These are phyloP conservation scores for Fusarium xyrophilum DNA, from an alignment of 2,329 filamentous ascomycete species.

Conservation along the genomic window DNA sequence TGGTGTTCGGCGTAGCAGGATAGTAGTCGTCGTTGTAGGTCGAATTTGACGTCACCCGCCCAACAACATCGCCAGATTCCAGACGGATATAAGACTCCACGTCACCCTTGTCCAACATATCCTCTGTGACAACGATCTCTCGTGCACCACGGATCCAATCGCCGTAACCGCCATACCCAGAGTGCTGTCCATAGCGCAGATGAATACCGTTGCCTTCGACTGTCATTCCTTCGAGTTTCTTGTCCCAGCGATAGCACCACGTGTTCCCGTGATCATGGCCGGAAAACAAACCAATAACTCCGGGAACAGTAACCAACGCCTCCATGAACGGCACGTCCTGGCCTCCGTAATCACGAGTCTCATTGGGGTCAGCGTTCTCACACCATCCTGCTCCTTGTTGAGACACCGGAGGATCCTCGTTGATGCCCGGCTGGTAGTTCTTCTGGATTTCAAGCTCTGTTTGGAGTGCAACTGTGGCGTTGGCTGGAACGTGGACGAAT, in stretches of 20 bases:
- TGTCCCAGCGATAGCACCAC: conserved; percentile 63
- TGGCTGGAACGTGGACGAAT: conserved; percentile 58
- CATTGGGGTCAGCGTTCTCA: conserved; percentile 47
- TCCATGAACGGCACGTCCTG: conserved; percentile 70
- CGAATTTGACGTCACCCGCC: conserved; percentile 61
- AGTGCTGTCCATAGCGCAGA: conserved; percentile 68
- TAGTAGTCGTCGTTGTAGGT: conserved; percentile 67
- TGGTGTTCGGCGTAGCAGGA: conserved; percentile 50
- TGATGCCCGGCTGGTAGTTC: conserved; percentile 53
- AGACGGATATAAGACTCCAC: conserved; percentile 68
- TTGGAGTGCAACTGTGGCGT: conserved; percentile 52
- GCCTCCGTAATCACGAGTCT: conserved; percentile 51
- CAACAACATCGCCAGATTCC: conserved; percentile 61
- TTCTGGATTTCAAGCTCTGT: conserved; percentile 46
- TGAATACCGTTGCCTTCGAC: conserved; percentile 54
- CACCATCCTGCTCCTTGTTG: conserved; percentile 56
- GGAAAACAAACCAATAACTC: conserved; percentile 65
- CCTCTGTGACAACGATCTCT: conserved; percentile 58
- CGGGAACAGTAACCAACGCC: conserved; percentile 61
- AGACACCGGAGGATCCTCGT: conserved; percentile 52
- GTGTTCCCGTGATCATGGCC: conserved; percentile 72
- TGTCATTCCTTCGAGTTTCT: conserved; percentile 45
- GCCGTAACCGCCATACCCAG: conserved; percentile 75
- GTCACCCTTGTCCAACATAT: conserved; percentile 48
- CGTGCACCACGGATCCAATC: conserved; percentile 67